phyloP scores from a whole-genome alignment of 2,329 filamentous ascomycete genomes.

The Colletotrichum incanum region DNA sequence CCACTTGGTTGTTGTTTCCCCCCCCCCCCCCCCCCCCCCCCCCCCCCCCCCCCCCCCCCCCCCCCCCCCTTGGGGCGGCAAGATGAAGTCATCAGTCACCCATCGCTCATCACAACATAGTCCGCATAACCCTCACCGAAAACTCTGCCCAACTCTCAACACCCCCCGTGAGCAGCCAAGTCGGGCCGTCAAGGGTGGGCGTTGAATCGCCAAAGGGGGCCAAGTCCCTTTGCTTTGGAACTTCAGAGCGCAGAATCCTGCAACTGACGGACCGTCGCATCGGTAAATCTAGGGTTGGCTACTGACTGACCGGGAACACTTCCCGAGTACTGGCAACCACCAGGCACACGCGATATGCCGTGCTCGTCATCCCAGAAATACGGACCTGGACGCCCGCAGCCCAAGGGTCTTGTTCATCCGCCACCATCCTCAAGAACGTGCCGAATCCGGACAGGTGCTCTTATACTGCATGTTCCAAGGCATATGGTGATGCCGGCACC shows the following conservation, averaged over 20 bases:
- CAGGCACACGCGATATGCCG: background rate
- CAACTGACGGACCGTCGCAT: background rate
- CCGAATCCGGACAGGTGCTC: background rate
- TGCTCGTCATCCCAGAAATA: background rate
- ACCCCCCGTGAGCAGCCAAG: background rate
- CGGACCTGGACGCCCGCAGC: background rate
- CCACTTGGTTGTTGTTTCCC: too few species aligned
- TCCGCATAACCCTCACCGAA: background rate
- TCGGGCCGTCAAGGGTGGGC: background rate
- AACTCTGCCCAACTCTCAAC: background rate
- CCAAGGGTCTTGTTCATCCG: background rate
- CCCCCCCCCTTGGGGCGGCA: background rate
- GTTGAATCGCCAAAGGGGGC: background rate
- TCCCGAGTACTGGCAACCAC: background rate
- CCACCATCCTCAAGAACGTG: background rate
- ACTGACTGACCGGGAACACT: background rate
- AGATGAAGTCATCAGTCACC: background rate
- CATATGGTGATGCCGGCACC: background rate
- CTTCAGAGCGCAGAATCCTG: background rate
- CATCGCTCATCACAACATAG: background rate
- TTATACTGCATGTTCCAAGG: background rate
- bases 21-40: background rate
- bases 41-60: background rate
- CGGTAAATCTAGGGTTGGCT: background rate
- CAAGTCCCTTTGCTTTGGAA: background rate